Evolutionary conservation across 192 early-diverging fungal species (phyloP), one percentile per base, ranked within the genome.

Genomic region (Mortierella claussenii): DNA sequence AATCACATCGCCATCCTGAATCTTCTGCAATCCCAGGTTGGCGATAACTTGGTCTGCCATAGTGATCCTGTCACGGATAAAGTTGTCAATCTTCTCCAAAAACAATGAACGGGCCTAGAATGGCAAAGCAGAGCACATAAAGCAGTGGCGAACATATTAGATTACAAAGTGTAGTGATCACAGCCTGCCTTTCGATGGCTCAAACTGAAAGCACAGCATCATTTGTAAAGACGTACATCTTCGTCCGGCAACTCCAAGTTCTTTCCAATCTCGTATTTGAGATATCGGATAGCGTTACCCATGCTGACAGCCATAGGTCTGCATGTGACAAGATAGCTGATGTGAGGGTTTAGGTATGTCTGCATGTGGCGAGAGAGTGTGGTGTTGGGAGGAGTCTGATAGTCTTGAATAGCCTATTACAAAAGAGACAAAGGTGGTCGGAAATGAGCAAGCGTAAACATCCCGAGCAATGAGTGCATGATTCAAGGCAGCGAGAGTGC

Each of bases 291-390:
- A 23, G 94, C 93, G 23, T 91, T 95, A 61, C 92, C 90, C 96
- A 99, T 98, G 74, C 92, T 92, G 30, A 94, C 88, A n/a, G 93
- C 92, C 86, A 98, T 88, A 6, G 91, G 86, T 27, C 97, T 90
- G 52, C 89, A 89, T 47, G 89, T 89, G 27, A 90, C 86, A 43
- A 99, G 78, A 65, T 95, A 97, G 60, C 89, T 93, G 66, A 98
- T 94, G 68, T 99, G 97, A 50, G 93, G 90, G 68, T 91, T 89
- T 47, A 99, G 65, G 61, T 97, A 86, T 24, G 85, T 88, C 31
- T 85, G 90, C 63, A 99, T 87, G 78, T 94, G 85, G 50, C 96
- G 81, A 32, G 89, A 87, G 44, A 99, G 86, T 0, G 92, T 88
- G 0, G 86, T 89, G 59, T 92, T 88, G 2, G 87, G 74, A 12